Percentiles rank a stretch among this genome's conserved stretches.
Evolutionary conservation across 2,329 filamentous ascomycete genomes (phyloP).

Genomic region (Podosphaera xanthii): DNA sequence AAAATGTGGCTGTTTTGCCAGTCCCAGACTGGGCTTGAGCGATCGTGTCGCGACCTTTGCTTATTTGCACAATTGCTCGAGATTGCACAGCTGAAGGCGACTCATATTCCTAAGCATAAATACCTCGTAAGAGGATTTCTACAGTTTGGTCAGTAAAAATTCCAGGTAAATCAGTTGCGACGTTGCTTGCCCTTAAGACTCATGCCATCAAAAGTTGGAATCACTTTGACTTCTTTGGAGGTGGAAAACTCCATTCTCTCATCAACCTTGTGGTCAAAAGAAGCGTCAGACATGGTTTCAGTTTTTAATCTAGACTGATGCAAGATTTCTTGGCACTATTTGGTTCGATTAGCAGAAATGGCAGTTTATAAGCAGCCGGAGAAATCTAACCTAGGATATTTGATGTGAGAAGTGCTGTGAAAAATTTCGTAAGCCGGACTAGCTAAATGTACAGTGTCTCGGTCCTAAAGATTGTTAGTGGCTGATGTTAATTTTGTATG

Average conservation of each 20-base stretch:
- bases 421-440: no score
- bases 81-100: constrained; percentile 95
- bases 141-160: constrained; percentile 1
- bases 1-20: constrained; percentile 91
- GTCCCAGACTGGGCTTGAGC: constrained; percentile 94
- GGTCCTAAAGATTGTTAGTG: no score
- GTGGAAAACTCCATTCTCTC: constrained; percentile 97
- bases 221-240: constrained; percentile 90
- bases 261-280: constrained; percentile 73
- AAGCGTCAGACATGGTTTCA: constrained; percentile 48
- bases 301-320: constrained; percentile 19
- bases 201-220: constrained; percentile 82
- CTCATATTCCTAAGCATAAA: constrained; percentile 97
- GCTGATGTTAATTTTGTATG: no score
- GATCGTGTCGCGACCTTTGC: constrained; percentile 96
- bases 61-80: constrained; percentile 93
- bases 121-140: constrained; percentile 59
- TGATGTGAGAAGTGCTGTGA: no score
- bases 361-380: no score
- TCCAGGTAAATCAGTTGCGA: background rate
- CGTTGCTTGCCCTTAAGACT: constrained; percentile 49
- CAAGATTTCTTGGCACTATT: no score
- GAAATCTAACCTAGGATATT: no score
- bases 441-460: no score
- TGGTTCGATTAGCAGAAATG: no score